Conservation (phyloP, 306 rosid genomes). For the Dryas alaskensis region DNA sequence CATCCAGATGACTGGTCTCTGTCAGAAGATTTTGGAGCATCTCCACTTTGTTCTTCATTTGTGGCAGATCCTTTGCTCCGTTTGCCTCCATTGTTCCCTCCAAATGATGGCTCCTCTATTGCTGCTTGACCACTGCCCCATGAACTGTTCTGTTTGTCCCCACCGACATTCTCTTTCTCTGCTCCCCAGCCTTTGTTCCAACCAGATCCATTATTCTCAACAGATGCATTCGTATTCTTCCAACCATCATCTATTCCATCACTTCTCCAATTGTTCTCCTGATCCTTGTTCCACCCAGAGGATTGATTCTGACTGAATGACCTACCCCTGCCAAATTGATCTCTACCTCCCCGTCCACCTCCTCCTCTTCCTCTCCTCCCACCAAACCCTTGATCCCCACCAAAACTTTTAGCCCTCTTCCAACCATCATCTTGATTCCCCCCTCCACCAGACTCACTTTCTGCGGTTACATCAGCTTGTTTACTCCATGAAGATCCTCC, state of each 20-base stretch:
- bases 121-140: no score
- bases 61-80: no score
- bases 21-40: not conserved
- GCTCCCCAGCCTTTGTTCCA: not conserved
- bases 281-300: constrained; percentile 10
- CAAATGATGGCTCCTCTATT: no score
- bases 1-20: constrained; percentile 12
- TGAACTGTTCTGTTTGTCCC: no score
- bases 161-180: not conserved
- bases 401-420: constrained; percentile 13
- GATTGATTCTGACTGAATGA: constrained; percentile 11
- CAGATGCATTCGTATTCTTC: no score
- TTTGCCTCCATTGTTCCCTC: no score
- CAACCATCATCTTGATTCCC: constrained; percentile 28
- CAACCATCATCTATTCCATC: no score
- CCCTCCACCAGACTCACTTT: constrained; percentile 2
- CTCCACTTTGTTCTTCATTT: no score
- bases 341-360: constrained; percentile 11
- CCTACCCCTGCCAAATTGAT: constrained; percentile 23
- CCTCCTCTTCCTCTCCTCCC: constrained; percentile 4
- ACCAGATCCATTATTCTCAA: no score
- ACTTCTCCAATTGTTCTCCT: not conserved
- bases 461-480: constrained; percentile 8
- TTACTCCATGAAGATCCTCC: constrained; percentile 6
- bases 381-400: constrained; percentile 16